phyloP scores from a whole-genome alignment of 768 basidiomycete species.

The Gloeopeniophorella convolvens region DNA sequence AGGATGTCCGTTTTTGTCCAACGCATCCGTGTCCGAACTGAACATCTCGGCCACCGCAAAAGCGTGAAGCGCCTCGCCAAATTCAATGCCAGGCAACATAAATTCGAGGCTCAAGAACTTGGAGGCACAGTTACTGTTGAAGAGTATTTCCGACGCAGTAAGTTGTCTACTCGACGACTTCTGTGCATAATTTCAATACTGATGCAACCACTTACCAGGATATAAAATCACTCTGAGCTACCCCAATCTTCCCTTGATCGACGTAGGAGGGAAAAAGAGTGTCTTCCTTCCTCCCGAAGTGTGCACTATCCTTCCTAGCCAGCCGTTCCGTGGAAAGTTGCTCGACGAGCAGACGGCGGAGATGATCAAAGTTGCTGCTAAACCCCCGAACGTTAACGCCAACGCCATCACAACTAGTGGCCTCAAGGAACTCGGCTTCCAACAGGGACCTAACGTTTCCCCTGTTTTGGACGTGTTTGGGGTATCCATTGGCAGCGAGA shows the following conservation, averaged over 20 bases:
- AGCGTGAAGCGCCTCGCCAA: conserved; percentile 52
- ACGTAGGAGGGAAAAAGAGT: conserved; percentile 41
- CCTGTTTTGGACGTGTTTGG: conserved; percentile 38
- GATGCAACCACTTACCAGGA: conserved; percentile 28
- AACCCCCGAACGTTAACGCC: conserved; percentile 44
- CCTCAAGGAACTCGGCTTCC: conserved; percentile 38
- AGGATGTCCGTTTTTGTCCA: conserved; percentile 55
- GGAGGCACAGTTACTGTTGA: conserved; percentile 38
- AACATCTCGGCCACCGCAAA: conserved; percentile 70
- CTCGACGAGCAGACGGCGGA: conserved; percentile 44
- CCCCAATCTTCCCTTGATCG: conserved; percentile 38
- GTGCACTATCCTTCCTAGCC: conserved; percentile 40
- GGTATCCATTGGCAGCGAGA: conserved; percentile 39
- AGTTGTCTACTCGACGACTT: conserved; percentile 11
- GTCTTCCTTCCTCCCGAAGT: conserved; percentile 42
- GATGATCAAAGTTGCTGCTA: conserved; percentile 46
- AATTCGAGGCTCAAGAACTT: conserved; percentile 36
- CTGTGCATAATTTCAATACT: background rate
- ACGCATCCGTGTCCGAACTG: conserved; percentile 58
- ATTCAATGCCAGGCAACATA: conserved; percentile 33
- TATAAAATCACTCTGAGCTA: conserved; percentile 34
- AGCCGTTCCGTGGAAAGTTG: conserved; percentile 45
- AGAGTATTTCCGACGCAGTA: conserved; percentile 42
- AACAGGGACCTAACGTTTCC: conserved; percentile 21
- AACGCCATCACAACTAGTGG: conserved; percentile 38